These are phyloP conservation scores for Quercus variabilis DNA, from an alignment of 306 rosid genomes.

Conservation along the genomic window DNA sequence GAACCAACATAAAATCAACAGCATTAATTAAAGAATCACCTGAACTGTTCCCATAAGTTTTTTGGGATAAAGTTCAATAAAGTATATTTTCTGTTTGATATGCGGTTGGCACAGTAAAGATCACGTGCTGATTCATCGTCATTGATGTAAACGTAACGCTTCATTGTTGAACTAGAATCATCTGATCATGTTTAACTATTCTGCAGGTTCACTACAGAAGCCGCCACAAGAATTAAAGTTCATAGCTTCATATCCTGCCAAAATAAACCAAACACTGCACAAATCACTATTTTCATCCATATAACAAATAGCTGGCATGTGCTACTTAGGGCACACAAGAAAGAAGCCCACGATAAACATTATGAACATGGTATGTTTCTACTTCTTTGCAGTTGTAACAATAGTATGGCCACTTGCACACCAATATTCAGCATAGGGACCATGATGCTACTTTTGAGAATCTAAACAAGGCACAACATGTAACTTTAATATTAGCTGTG, in stretches of 20 bases:
- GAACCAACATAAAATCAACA: constrained; percentile 18
- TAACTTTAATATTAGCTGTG: no score
- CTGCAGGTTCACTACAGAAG: constrained; percentile 6
- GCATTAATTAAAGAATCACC: constrained; percentile 46
- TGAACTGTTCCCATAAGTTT: constrained; percentile 96
- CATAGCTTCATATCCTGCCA: constrained; percentile 9
- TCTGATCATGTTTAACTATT: constrained; percentile 7
- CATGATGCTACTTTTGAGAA: no score
- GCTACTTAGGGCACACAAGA: neutral
- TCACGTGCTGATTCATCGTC: constrained; percentile 67
- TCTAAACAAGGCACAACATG: no score
- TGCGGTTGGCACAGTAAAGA: constrained; percentile 73
- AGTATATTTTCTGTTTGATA: constrained; percentile 88
- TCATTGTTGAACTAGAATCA: constrained; percentile 58
- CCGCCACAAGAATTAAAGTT: constrained; percentile 6
- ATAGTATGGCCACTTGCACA: no score
- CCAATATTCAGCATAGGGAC: no score
- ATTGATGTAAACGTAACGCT: constrained; percentile 79
- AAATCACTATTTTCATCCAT: neutral
- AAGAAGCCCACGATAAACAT: no score
- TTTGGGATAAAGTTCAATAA: constrained; percentile 85
- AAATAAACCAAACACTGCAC: neutral
- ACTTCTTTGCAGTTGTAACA: no score
- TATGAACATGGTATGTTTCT: no score
- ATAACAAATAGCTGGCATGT: neutral